Percentiles rank a stretch among this genome's conserved stretches.
Conservation (phyloP, 345 rosid genomes). For the Geranium rotundifolium region DNA sequence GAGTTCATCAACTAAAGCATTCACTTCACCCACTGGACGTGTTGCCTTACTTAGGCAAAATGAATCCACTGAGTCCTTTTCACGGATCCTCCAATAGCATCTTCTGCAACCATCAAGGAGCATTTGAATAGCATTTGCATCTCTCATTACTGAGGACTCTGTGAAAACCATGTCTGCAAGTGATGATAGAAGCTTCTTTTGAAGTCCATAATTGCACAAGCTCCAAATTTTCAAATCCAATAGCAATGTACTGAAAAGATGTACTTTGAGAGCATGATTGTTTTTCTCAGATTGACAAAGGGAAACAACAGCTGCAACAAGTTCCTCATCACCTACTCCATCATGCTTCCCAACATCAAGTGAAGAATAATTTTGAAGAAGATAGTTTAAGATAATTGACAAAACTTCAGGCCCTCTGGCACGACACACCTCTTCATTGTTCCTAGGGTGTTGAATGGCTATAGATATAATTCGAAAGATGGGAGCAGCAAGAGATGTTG, state of each 20-base stretch:
- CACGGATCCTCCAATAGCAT: constrained; percentile 87
- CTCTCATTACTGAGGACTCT: constrained; percentile 78
- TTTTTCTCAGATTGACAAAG: constrained; percentile 80
- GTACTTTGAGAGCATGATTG: constrained; percentile 85
- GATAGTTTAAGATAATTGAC: constrained; percentile 73
- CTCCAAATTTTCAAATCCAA: constrained; percentile 94
- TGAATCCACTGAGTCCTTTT: constrained; percentile 64
- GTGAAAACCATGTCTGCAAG: constrained; percentile 99
- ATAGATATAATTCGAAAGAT: constrained; percentile 70
- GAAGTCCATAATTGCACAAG: constrained; percentile 91
- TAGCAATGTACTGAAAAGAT: constrained; percentile 78
- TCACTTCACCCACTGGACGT: constrained; percentile 87
- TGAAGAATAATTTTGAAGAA: constrained; percentile 66
- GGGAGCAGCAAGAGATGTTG: constrained; percentile 80
- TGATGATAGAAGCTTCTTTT: constrained; percentile 90
- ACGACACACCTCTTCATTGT: constrained; percentile 79
- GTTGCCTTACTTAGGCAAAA: constrained; percentile 45
- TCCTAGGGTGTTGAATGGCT: constrained; percentile 80
- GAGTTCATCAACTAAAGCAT: constrained; percentile 97
- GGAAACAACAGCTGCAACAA: constrained; percentile 89
- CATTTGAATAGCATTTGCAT: constrained; percentile 96
- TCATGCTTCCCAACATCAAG: constrained; percentile 42
- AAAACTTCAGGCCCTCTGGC: constrained; percentile 83
- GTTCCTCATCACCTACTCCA: constrained; percentile 85
- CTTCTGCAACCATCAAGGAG: constrained; percentile 99